Evolutionary conservation across 495 filamentous ascomycete species (phyloP).

Genomic region (Stereocaulon alpinum): DNA sequence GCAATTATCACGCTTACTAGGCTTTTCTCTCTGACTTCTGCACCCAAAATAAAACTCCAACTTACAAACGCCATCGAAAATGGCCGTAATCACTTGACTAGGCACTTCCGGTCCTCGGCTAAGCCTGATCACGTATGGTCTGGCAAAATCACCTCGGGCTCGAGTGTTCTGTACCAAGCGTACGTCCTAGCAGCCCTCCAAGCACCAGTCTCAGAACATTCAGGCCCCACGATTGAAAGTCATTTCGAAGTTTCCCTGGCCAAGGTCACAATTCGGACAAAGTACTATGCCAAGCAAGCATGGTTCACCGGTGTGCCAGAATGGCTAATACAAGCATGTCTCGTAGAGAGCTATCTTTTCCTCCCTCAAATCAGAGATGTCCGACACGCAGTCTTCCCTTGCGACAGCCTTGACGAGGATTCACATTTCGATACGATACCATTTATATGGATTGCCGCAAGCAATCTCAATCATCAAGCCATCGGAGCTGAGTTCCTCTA

Average conservation of each 20-base stretch:
- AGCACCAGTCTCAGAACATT: conserved; percentile 2
- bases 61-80: conserved; percentile 10
- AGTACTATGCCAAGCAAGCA: too few relatives aligned
- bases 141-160: conserved; percentile 15
- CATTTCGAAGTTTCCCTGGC: conserved; percentile 16
- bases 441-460: conserved; percentile 16
- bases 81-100: conserved; percentile 9
- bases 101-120: conserved; percentile 8
- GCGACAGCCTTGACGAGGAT: conserved; percentile 10
- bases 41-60: conserved; percentile 15
- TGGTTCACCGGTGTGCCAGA: conserved; percentile 3
- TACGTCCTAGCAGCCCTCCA: conserved; percentile 18
- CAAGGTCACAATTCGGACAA: conserved; percentile 11
- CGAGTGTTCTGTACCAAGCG: conserved; percentile 11
- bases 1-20: conserved; percentile 13
- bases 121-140: conserved; percentile 18
- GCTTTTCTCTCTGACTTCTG: conserved; percentile 15
- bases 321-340: conserved; percentile 17
- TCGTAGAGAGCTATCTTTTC: conserved; percentile 18
- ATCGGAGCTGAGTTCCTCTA: conserved; percentile 18
- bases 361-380: conserved; percentile 15
- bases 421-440: conserved; percentile 16
- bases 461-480: conserved; percentile 6
- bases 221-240: conserved; percentile 14
- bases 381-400: conserved; percentile 10